Conservation (phyloP, 140 eudicot species). For the Cichorium intybus region DNA sequence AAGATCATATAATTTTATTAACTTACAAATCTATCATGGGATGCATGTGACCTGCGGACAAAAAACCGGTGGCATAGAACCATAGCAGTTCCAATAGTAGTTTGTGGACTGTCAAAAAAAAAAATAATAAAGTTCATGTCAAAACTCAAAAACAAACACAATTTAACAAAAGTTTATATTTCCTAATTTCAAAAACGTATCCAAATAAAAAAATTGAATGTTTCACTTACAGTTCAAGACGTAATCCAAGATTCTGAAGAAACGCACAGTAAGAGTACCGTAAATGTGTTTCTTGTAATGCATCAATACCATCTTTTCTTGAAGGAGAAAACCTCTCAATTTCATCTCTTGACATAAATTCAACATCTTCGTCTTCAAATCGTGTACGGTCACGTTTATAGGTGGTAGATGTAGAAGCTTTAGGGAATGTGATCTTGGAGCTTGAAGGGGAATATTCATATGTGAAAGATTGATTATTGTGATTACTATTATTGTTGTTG, state of each 20-base stretch:
- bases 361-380: conserved; percentile 63
- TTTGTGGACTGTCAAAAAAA: conserved; percentile 70
- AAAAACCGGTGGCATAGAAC: conserved; percentile 95
- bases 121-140: not conserved
- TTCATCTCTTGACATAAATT: conserved; percentile 80
- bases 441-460: conserved; percentile 29
- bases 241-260: conserved; percentile 84
- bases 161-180: conserved; percentile 1
- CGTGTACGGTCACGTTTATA: conserved; percentile 70
- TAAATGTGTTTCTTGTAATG: conserved; percentile 70
- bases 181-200: not conserved
- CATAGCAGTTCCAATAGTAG: conserved; percentile 94
- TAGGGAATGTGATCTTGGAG: conserved; percentile 22
- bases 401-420: conserved; percentile 33
- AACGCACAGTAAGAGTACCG: conserved; percentile 92
- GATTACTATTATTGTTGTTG: not conserved
- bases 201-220: not conserved
- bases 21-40: conserved; percentile 96
- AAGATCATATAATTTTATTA: not conserved
- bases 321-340: conserved; percentile 95
- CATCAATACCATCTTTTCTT: conserved; percentile 95
- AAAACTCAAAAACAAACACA: not conserved
- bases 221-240: conserved; percentile 84
- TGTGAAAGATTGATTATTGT: conserved; percentile 16
- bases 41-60: conserved; percentile 88